Evolutionary conservation across 208 protist genomes (phyloP), one percentile per base, ranked within the genome.

Genomic region (Acanthamoeba sp.): DNA sequence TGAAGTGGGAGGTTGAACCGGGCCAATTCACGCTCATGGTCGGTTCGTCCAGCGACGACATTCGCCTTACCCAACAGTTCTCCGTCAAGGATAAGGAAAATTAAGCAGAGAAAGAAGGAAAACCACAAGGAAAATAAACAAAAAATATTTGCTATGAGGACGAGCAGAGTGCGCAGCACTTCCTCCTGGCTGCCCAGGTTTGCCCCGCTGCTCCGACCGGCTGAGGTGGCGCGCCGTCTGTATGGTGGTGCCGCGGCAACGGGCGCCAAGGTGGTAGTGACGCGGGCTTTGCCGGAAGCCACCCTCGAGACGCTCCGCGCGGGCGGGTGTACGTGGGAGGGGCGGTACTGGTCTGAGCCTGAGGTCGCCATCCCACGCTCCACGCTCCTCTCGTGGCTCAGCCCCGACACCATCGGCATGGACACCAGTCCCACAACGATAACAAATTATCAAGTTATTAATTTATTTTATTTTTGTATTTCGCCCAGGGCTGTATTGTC

Each of bases 331-430:
- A 24, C 32, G 1, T 82, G 73, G 82, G 82, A 69, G 48, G 50
- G 82, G 20, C 48, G 55, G 22, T 64, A 89, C 55, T 89, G 82
- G 82, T 10, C 7, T 2, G 82, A 89, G 29, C 14, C 27, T 2
- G 55, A 57, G 2, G 22, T 38, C 7, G 32, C 82, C 82, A 38
- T 89, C 32, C 82, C 82, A 2, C 82, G 50, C 5, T 38, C 20
- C 50, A 89, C 82, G 2, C 82, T 89, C 40, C 82, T 69, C 82
- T 69, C 82, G 2, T 64, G n/a, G 34, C 55, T 66, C 50, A 40
- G 32, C 20, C 82, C 48, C 29, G 82, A 69, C 48, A 66, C 50
- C n/a, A 3, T 66, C 40, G 50, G 45, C 64, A 48, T 18, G 9
- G 12, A 38, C 64, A 10, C 9, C 32, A 6, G 29, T 36, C 20